Base-by-base conservation (phyloP, 257 asterid genomes). In the Penstemon newberryi region DNA sequence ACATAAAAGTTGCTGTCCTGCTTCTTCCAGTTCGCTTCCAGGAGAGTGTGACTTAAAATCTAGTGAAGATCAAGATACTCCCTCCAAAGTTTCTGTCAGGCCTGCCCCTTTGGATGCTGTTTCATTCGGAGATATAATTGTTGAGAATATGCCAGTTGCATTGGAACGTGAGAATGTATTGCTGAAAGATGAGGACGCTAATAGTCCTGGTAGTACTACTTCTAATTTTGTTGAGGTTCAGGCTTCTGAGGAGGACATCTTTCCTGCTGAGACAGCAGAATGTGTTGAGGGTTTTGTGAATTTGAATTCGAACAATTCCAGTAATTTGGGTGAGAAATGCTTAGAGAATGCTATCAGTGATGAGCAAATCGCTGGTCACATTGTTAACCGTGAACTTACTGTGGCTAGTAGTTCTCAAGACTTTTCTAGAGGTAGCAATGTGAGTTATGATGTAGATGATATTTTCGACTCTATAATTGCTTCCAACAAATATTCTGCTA, bases 191-290 rank as follows among this genome's bases (percentile, higher is more conserved):
- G 87, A 72, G 60, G 87, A 80, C 72, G 72, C 87, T 75, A 91
- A 90, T 80, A 88, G 95, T 73, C 97, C 95, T 15, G 89, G 95
- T 64, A 88, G 89, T 69, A 90, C 89, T 51, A 80, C 95, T 43
- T 90, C 95, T n/a, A 84, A 87, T 73, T 83, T 82, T 71, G 77
- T 77, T 71, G 95, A 85, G 71, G 73, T 53, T 63, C 57, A 67
- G 18, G 71, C 84, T 25, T 61, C 76, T 73, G 72, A 65, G 49
- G 75, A 81, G 69, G 86, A 50, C 61, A 60, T 46, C 11, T 51
- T 72, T 25, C 64, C 73, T 42, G 64, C 76, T 60, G 83, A 70
- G 58, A 63, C 67, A 15, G 67, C 72, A 56, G 75, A 47, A 70
- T 65, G 62, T 65, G 69, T 43, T 61, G 84, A 77, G 62, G 60